Percentiles rank a stretch among this genome's conserved stretches.
Conservation (phyloP, 2,329 filamentous ascomycete species). For the Colletotrichum eleusines region DNA sequence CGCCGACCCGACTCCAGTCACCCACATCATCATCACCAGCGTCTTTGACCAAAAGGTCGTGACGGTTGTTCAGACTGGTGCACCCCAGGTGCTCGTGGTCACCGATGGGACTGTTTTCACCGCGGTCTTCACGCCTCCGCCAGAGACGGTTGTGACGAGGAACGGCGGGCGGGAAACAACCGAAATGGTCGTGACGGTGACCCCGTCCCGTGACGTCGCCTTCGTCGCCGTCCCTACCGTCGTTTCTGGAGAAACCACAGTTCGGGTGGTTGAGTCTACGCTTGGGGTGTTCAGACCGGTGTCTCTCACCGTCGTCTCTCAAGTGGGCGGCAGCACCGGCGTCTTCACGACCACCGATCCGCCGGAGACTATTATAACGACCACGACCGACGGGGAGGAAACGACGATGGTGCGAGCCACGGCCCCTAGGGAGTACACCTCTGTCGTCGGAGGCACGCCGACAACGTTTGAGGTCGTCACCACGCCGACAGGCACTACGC, state of each 20-base stretch:
- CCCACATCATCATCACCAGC: constrained; percentile 44
- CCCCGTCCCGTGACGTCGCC: constrained; percentile 21
- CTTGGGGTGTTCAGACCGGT: constrained; percentile 42
- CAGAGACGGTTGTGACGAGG: constrained; percentile 20
- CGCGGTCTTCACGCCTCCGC: constrained; percentile 15
- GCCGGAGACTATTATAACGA: constrained; percentile 45
- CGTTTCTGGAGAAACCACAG: neutral
- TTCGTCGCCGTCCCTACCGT: constrained; percentile 25
- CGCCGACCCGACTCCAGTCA: constrained; percentile 37
- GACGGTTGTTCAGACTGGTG: constrained; percentile 32
- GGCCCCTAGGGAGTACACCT: constrained; percentile 45
- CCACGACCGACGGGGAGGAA: constrained; percentile 45
- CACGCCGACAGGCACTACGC: constrained; percentile 45
- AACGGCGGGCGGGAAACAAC: constrained; percentile 33
- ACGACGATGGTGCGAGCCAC: constrained; percentile 46
- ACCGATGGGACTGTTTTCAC: constrained; percentile 32
- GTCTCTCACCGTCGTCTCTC: constrained; percentile 45
- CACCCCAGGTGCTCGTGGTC: constrained; percentile 37
- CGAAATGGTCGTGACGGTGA: constrained; percentile 33
- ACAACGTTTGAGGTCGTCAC: constrained; percentile 46
- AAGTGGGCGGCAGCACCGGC: constrained; percentile 45
- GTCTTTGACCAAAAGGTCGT: constrained; percentile 43
- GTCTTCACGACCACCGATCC: constrained; percentile 44
- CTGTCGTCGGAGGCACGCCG: constrained; percentile 45
- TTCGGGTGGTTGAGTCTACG: constrained; percentile 5